phyloP scores from a whole-genome alignment of 202 grass and related monocot genomes.

The Cymbopogon flexuosus region DNA sequence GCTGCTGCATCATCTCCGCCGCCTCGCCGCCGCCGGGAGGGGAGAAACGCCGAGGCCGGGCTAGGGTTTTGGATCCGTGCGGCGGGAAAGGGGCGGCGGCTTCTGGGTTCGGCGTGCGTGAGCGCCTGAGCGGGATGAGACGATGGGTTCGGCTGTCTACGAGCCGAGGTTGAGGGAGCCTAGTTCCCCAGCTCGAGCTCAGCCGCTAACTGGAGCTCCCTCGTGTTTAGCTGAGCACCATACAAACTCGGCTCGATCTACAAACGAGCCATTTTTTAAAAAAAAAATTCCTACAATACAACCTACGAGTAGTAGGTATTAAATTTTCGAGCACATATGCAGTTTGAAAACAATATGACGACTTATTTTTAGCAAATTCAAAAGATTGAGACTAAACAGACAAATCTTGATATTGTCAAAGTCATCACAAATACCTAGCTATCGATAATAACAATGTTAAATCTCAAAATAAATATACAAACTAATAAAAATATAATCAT shows the following conservation, averaged over 20 bases:
- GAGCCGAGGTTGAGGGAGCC: not conserved
- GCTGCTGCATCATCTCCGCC: constrained; percentile 43
- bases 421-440: too few relatives aligned
- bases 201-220: not conserved
- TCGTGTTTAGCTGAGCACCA: too few relatives aligned
- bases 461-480: too few relatives aligned
- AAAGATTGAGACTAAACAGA: not conserved
- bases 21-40: not conserved
- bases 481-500: too few relatives aligned
- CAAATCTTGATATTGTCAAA: too few relatives aligned
- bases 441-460: not conserved
- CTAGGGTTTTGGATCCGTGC: not conserved
- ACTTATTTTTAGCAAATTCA: not conserved
- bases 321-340: too few relatives aligned
- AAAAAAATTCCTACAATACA: too few relatives aligned
- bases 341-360: not conserved
- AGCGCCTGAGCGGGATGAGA: not conserved
- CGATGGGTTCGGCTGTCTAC: not conserved
- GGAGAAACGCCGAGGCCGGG: not conserved
- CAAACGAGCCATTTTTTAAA: too few relatives aligned
- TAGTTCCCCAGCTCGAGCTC: not conserved
- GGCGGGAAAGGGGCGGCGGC: not conserved
- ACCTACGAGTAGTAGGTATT: too few relatives aligned
- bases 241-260: too few relatives aligned
- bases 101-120: not conserved